Percentiles rank a stretch among this genome's conserved stretches.
These are phyloP conservation scores for Artemisia argyi DNA, from an alignment of 129 eudicot species.

Conservation along the genomic window DNA sequence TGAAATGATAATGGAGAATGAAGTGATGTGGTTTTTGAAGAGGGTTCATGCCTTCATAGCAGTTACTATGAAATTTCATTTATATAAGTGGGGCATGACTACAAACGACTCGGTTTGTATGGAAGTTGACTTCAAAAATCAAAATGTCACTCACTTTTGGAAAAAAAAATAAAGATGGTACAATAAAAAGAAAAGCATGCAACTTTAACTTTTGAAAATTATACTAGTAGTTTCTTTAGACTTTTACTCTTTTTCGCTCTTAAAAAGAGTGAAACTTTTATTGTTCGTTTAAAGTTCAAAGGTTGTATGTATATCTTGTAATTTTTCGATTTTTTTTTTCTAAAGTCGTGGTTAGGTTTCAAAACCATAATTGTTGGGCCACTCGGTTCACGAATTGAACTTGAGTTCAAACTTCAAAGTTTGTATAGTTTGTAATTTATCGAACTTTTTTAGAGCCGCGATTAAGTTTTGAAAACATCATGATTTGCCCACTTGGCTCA, in stretches of 20 bases:
- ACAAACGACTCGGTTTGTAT: constrained; percentile 15
- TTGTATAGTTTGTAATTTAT: neutral
- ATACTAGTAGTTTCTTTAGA: too few relatives aligned
- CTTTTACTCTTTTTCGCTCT: neutral
- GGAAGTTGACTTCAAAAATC: constrained; percentile 23
- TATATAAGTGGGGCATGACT: constrained; percentile 5
- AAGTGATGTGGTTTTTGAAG: neutral
- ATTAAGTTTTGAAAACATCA: too few relatives aligned
- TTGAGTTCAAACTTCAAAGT: neutral
- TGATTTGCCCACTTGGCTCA: too few relatives aligned
- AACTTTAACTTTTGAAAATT: constrained; percentile 16
- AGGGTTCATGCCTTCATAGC: neutral
- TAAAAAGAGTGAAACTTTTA: neutral
- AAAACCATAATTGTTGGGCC: too few relatives aligned
- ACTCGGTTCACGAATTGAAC: too few relatives aligned
- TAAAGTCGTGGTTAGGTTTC: too few relatives aligned
- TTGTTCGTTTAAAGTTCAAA: neutral
- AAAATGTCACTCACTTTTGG: constrained; percentile 6
- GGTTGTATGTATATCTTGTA: neutral
- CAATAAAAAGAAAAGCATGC: neutral
- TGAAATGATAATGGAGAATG: neutral
- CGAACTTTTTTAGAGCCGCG: neutral
- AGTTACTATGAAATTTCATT: constrained; percentile 2
- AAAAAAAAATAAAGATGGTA: constrained; percentile 1
- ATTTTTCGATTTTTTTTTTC: neutral